Conservation (phyloP, 2,329 filamentous ascomycete species). For the Monosporascus sp. region DNA sequence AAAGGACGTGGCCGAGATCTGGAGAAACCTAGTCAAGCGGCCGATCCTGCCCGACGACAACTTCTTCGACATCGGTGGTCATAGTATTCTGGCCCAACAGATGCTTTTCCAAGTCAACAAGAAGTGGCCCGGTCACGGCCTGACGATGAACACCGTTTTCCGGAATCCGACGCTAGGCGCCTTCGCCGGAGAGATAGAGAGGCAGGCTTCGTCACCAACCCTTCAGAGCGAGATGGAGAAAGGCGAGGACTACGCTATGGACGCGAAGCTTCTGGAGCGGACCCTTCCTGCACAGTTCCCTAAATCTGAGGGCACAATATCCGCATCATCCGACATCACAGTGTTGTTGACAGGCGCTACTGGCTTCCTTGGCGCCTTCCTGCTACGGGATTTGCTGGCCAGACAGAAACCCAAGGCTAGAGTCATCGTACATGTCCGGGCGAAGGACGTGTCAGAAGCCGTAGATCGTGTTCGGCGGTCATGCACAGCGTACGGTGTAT, state of each 20-base stretch:
- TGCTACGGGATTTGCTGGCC: neutral
- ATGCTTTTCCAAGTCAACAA: constrained; percentile 57
- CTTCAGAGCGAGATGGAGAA: neutral
- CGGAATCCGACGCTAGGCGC: neutral
- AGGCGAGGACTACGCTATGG: neutral
- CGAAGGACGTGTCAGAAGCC: neutral
- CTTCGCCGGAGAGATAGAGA: neutral
- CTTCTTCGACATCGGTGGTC: constrained; percentile 68
- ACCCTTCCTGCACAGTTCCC: neutral
- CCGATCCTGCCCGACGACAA: constrained; percentile 47
- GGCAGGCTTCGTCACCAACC: neutral
- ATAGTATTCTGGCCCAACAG: constrained; percentile 67
- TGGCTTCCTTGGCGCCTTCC: neutral
- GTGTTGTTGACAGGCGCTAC: neutral
- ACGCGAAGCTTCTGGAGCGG: neutral
- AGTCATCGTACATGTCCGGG: neutral
- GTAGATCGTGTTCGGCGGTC: neutral
- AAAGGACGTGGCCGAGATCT: constrained; percentile 54
- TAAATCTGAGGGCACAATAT: constrained; percentile 50
- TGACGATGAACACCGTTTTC: neutral
- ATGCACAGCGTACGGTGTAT: neutral
- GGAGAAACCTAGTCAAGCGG: constrained; percentile 54
- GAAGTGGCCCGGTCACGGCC: neutral
- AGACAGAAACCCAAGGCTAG: neutral
- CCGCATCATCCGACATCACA: constrained; percentile 30